Conservation (phyloP, 2,329 filamentous ascomycete species). For the Beauveria medogensis region DNA sequence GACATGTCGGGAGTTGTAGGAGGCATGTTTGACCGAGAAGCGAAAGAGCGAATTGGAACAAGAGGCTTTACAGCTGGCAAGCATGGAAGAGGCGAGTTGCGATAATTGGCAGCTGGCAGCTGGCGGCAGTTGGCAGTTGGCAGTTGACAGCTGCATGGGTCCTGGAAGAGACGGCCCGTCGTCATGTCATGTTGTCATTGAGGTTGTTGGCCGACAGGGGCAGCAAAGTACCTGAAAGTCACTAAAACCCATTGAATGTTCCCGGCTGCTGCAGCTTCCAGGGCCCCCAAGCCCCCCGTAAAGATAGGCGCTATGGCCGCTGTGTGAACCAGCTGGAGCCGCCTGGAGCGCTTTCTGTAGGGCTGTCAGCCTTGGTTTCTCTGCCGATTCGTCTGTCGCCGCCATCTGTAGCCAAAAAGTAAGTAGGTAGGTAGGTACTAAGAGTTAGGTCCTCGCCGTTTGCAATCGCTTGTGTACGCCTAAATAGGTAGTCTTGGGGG, state of each 20-base stretch:
- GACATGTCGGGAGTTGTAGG: constrained; percentile 1
- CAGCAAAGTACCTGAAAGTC: neutral
- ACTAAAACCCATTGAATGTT: too few relatives aligned
- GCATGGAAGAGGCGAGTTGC: neutral
- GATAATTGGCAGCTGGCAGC: neutral
- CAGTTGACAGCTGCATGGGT: neutral
- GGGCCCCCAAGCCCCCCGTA: neutral
- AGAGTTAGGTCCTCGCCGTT: neutral
- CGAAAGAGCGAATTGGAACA: neutral
- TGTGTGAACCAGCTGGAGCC: neutral
- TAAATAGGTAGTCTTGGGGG: neutral
- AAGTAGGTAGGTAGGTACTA: too few relatives aligned
- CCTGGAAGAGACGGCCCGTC: too few relatives aligned
- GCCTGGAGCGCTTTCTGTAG: neutral
- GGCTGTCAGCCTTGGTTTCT: neutral
- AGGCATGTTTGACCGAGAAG: neutral
- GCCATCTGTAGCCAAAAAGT: too few relatives aligned
- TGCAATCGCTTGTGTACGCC: neutral
- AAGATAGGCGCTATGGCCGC: neutral
- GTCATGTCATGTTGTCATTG: too few relatives aligned
- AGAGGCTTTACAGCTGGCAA: neutral
- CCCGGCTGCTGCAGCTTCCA: neutral
- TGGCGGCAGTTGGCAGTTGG: neutral
- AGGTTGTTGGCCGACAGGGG: too few relatives aligned
- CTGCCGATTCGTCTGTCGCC: too few relatives aligned